Evolutionary conservation across 2,329 filamentous ascomycete genomes (phyloP).

Genomic region (Stagonosporopsis cucurbitacearum): DNA sequence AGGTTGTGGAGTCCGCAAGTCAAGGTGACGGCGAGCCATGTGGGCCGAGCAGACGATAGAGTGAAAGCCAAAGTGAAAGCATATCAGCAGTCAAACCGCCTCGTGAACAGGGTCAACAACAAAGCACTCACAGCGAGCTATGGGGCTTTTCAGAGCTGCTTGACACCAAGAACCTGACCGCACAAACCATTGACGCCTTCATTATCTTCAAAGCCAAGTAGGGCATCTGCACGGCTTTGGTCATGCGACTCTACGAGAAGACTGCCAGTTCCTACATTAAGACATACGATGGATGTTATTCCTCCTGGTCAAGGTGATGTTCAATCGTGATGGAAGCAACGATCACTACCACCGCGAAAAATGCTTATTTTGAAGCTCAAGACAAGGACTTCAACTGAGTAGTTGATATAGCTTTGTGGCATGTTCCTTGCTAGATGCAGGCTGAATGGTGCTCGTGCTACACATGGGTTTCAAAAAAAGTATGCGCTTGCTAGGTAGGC

Average conservation of each 20-base stretch:
- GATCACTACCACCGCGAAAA: background rate
- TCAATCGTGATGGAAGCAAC: too few relatives aligned
- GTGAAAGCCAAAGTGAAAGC: conserved; percentile 2
- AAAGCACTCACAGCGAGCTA: background rate
- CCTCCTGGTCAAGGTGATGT: too few relatives aligned
- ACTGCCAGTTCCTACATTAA: too few relatives aligned
- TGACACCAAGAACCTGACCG: too few relatives aligned
- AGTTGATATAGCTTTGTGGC: background rate
- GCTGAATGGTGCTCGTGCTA: background rate
- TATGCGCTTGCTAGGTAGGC: background rate
- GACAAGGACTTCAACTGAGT: background rate
- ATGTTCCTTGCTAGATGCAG: background rate
- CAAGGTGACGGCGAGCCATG: background rate
- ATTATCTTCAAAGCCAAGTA: too few relatives aligned
- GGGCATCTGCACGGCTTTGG: too few relatives aligned
- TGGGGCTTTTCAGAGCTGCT: background rate
- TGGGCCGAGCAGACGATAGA: background rate
- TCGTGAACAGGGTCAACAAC: background rate
- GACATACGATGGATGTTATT: too few relatives aligned
- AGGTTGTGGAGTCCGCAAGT: background rate
- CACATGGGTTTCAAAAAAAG: background rate
- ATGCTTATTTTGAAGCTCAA: background rate
- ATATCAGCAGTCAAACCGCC: background rate
- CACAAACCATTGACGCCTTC: too few relatives aligned
- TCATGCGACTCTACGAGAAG: too few relatives aligned